phyloP scores from a whole-genome alignment of 441 rosid genomes.

The Corymbia citriodora region DNA sequence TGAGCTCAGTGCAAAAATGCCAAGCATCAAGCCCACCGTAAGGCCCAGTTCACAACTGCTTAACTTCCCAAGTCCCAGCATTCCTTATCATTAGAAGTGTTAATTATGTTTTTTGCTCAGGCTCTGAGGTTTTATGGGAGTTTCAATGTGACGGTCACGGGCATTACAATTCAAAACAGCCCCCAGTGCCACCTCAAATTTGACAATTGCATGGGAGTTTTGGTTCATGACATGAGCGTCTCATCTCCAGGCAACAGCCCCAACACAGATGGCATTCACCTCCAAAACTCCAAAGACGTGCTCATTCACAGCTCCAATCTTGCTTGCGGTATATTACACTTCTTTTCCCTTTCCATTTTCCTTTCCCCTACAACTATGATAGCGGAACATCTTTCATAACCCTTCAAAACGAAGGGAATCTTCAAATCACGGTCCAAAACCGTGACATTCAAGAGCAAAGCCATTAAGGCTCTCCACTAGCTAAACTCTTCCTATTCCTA shows the following conservation, averaged over 20 bases:
- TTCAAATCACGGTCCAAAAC: neutral
- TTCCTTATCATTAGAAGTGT: neutral
- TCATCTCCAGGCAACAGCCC: slow-evolving; percentile 98
- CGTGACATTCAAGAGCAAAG: neutral
- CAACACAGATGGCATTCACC: slow-evolving; percentile 94
- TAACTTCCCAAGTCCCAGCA: neutral
- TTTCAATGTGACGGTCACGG: slow-evolving; percentile 57
- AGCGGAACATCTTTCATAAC: neutral
- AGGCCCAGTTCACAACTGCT: slow-evolving; percentile 25
- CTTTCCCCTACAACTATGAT: neutral
- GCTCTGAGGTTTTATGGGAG: slow-evolving; percentile 89
- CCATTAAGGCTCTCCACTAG: neutral
- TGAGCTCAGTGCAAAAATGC: slow-evolving; percentile 63
- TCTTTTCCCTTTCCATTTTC: neutral
- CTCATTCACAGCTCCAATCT: slow-evolving; percentile 64
- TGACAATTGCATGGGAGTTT: slow-evolving; percentile 74
- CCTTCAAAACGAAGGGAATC: neutral
- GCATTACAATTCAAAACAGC: slow-evolving; percentile 89
- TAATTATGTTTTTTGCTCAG: slow-evolving; percentile 26
- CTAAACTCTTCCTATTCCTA: neutral
- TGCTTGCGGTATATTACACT: slow-evolving; percentile 64
- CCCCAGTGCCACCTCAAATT: slow-evolving; percentile 97
- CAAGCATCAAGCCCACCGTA: slow-evolving; percentile 92
- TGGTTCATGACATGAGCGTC: slow-evolving; percentile 56
- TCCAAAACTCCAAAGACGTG: slow-evolving; percentile 88